Conservation (phyloP, 2,329 filamentous ascomycete genomes). For the Diplodia mutila region DNA sequence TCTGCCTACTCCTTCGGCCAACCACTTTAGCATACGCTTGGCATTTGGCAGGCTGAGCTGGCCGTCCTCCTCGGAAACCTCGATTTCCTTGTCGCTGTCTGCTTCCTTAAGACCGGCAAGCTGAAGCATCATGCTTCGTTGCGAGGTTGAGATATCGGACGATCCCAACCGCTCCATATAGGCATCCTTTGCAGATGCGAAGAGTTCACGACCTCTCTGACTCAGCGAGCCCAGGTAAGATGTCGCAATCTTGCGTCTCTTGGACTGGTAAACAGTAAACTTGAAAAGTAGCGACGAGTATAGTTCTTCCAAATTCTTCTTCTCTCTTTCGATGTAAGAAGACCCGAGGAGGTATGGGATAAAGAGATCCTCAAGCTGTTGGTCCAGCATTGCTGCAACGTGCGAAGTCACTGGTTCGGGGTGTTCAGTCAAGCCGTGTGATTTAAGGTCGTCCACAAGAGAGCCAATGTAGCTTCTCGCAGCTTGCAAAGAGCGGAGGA, state of each 20-base stretch:
- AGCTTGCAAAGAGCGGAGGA: slow-evolving; percentile 86
- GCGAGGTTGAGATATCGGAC: slow-evolving; percentile 82
- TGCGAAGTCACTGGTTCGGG: slow-evolving; percentile 88
- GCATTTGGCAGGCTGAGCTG: slow-evolving; percentile 79
- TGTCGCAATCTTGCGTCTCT: slow-evolving; percentile 83
- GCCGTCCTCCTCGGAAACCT: slow-evolving; percentile 89
- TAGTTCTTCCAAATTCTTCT: slow-evolving; percentile 72
- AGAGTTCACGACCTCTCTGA: slow-evolving; percentile 84
- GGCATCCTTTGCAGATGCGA: slow-evolving; percentile 85
- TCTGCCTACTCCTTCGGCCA: slow-evolving; percentile 90
- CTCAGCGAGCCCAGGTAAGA: slow-evolving; percentile 92
- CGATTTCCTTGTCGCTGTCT: slow-evolving; percentile 79
- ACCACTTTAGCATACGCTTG: slow-evolving; percentile 98
- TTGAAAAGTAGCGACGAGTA: slow-evolving; percentile 95
- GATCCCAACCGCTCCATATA: slow-evolving; percentile 89
- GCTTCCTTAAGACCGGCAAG: slow-evolving; percentile 82
- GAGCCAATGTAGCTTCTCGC: slow-evolving; percentile 86
- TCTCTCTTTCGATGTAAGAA: slow-evolving; percentile 68
- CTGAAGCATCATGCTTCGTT: slow-evolving; percentile 86
- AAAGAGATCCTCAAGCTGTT: slow-evolving; percentile 69
- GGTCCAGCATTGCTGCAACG: slow-evolving; percentile 72
- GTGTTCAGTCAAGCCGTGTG: slow-evolving; percentile 92
- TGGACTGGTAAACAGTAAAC: slow-evolving; percentile 82
- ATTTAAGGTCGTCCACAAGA: slow-evolving; percentile 89
- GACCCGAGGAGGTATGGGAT: slow-evolving; percentile 68